phyloP scores from a whole-genome alignment of 495 filamentous ascomycete genomes.

The Tuber indicum region DNA sequence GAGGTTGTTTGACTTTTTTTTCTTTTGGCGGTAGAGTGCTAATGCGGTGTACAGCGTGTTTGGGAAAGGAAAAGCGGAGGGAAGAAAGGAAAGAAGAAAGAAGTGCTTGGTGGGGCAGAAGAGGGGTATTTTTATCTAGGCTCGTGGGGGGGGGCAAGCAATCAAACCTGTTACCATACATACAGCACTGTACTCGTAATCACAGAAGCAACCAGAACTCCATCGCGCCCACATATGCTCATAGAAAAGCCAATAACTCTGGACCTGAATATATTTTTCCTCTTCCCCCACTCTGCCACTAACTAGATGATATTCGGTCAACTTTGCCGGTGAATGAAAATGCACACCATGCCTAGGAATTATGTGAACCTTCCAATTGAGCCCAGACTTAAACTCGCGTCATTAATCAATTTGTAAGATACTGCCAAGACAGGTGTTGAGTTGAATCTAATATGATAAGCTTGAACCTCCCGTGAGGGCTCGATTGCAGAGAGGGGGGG shows the following conservation, averaged over 20 bases:
- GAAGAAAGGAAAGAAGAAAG: background rate
- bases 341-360: background rate
- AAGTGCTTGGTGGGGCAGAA: background rate
- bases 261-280: background rate
- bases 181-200: background rate
- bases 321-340: background rate
- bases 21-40: background rate
- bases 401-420: background rate
- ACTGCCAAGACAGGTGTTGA: background rate
- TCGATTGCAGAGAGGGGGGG: background rate
- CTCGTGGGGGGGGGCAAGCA: background rate
- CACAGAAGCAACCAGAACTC: background rate
- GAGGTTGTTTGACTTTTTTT: background rate
- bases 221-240: background rate
- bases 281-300: background rate
- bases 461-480: background rate
- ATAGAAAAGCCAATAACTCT: background rate
- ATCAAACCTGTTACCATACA: background rate
- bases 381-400: background rate
- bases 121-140: constrained; percentile 4
- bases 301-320: background rate
- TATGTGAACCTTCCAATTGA: background rate
- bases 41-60: background rate
- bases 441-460: background rate
- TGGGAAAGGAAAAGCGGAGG: background rate